Percentiles rank a stretch among this genome's conserved stretches.
Conservation (phyloP, 371 early-diverging fungal species). For the Choanephora cucurbitarum region DNA sequence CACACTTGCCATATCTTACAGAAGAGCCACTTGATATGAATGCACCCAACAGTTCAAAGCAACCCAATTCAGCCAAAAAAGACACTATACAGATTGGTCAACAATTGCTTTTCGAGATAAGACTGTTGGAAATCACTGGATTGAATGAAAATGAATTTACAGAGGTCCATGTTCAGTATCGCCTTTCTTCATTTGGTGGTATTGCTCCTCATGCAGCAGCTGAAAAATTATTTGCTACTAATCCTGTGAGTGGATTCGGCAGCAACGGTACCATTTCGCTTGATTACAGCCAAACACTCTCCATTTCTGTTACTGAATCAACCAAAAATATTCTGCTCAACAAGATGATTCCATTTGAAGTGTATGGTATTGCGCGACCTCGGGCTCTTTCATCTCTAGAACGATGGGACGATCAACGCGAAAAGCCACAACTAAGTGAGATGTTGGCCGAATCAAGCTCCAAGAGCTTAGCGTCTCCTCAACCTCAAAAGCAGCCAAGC, state of each 20-base stretch:
- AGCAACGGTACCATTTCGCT: slow-evolving; percentile 46
- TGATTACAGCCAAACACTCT: slow-evolving; percentile 63
- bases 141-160: slow-evolving; percentile 66
- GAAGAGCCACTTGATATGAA: slow-evolving; percentile 4
- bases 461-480: not conserved
- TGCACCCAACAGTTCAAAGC: not conserved
- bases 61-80: not conserved
- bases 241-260: slow-evolving; percentile 56
- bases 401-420: slow-evolving; percentile 58
- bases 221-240: slow-evolving; percentile 64
- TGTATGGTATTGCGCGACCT: slow-evolving; percentile 59
- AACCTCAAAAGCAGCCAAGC: not conserved
- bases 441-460: slow-evolving; percentile 12
- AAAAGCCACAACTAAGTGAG: slow-evolving; percentile 32
- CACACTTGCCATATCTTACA: not conserved
- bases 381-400: slow-evolving; percentile 51
- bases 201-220: slow-evolving; percentile 28
- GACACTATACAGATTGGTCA: slow-evolving; percentile 37
- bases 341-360: slow-evolving; percentile 54
- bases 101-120: slow-evolving; percentile 66
- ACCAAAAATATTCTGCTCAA: slow-evolving; percentile 39
- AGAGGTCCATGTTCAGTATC: slow-evolving; percentile 78
- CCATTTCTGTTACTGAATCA: slow-evolving; percentile 41
- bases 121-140: slow-evolving; percentile 64
- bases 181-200: slow-evolving; percentile 58